Conservation (phyloP, 805 yeast genomes). For the Starmerella cellae region DNA sequence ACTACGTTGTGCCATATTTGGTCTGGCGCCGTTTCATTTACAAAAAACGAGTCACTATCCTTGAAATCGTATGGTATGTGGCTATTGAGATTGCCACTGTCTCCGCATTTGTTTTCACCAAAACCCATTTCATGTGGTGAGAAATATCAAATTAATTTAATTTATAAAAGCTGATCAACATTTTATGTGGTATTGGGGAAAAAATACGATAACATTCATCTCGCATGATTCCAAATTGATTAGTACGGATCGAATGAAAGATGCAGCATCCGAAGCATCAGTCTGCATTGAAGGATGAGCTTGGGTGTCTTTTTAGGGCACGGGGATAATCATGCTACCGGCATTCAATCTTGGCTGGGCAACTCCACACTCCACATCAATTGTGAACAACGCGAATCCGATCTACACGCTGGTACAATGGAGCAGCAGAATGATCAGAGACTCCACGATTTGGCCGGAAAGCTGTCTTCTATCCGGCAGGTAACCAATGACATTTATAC, state of each 20-base stretch:
- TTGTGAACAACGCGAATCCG: too few species aligned
- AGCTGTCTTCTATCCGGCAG: slow-evolving; percentile 48
- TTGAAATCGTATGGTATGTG: slow-evolving; percentile 54
- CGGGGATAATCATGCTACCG: too few species aligned
- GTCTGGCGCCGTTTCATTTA: slow-evolving; percentile 34
- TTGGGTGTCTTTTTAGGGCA: neutral
- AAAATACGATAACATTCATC: too few species aligned
- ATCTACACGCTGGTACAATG: too few species aligned
- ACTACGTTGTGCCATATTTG: slow-evolving; percentile 69
- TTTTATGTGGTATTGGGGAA: neutral
- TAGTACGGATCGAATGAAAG: too few species aligned
- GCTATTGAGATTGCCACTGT: slow-evolving; percentile 42
- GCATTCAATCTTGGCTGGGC: too few species aligned
- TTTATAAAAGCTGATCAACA: too few species aligned
- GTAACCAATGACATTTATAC: slow-evolving; percentile 56
- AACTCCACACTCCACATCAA: too few species aligned
- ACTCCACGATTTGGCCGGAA: slow-evolving; percentile 49
- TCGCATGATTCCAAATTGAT: too few species aligned
- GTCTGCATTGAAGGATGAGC: neutral
- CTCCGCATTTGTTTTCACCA: slow-evolving; percentile 41
- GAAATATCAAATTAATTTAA: neutral
- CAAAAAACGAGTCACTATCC: slow-evolving; percentile 1
- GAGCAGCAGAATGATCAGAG: slow-evolving; percentile 45
- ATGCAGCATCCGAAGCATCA: too few species aligned
- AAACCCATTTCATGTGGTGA: slow-evolving; percentile 84